Evolutionary conservation across 108 stramenopile species (phyloP), one percentile per base, ranked within the genome.

Genomic region (Skeletonema marinoi): DNA sequence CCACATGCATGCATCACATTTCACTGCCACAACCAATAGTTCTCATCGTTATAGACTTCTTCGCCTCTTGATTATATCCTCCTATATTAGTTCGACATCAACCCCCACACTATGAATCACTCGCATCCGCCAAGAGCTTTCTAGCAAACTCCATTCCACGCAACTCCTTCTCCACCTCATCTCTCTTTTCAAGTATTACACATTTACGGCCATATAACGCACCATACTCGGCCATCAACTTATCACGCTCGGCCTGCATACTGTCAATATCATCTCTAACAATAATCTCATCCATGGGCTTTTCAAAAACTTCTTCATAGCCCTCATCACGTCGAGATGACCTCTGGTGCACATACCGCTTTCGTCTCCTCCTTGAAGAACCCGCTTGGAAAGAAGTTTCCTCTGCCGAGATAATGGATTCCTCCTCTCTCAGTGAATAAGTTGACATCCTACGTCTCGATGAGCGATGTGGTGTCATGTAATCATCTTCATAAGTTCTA

Each of bases 241-340:
- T 19, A 41, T 64, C 63, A 17, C 63, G 63, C 9, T 64, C 51
- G 6, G 4, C 63, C 63, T 41, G 63, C 7, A 38, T 8, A 25
- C 25, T 25, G 17, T 64, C 39, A 19, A 64, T 36, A 13, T 33
- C 63, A 13, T 33, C 63, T 38, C 32, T 41, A 17, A 64, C 39
- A 17, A 64, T 19, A 17, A 64, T 16, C 41, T 64, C 63, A n/a
- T 64, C 63, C 63, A 64, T 64, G 63, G 63, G 63, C 63, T 64
- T 64, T 64, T 64, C 63, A 19, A 41, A 36, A n/a, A 41, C 14
- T 19, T 64, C 14, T 41, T 64, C 63, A 7, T 64, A 38, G 1
- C 63, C 39, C 25, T 17, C 63, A 19, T 17, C 39, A 19, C 33
- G 63, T 25, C 63, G 4, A 41, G 63, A 64, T 41, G 63, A 64